Base-by-base conservation (phyloP, 352 stramenopile species). In the Globisporangium carolinianum region DNA sequence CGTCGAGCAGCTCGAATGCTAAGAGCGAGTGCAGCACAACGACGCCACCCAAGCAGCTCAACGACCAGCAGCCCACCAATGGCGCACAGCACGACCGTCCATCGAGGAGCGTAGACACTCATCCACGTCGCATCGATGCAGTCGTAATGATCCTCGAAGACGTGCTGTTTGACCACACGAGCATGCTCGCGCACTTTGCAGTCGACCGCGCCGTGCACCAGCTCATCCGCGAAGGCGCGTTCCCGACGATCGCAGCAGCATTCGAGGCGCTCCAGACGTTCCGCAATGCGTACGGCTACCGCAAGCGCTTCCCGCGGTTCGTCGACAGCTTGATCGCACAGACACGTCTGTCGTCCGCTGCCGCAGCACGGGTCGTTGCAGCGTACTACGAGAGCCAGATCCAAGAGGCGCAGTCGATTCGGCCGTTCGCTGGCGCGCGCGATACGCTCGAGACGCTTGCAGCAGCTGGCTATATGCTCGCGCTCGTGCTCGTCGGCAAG, bases 61-160 rank as follows among this genome's bases (percentile, higher is more conserved):
- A 38, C 7, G n/a, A 37, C 4, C 18, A 51, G 14, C 55, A 56
- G 17, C 39, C 47, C 48, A 35, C 36, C 4, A 11, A 51, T 11
- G n/a, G 42, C n/a, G 11, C 42, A 4, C n/a, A 15, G 53, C 70
- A 65, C 46, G 61, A 60, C 12, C 70, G 70, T 4, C 55, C 75
- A 37, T 67, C 68, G 42, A 75, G 66, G 43, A 68, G 71, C 14
- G 55, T 68, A 17, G 49, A 73, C 48, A 63, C 69, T n/a, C 62
- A 73, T 58, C 69, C 69, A 48, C 72, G 81, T 14, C 81, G 81
- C 47, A 74, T 94, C 42, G 75, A 88, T 41, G 84, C 84, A 1
- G 68, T 94, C 15, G 78, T 87, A 41, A 89, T 94, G 72, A 91
- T 89, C 64, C 72, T 94, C 24, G 84, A 94, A 55, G 84, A 94